A percentile compares a stretch with the other conserved stretches of the same genome.
Conservation (phyloP, 371 early-diverging fungal species). For the Mortierella sp. region DNA sequence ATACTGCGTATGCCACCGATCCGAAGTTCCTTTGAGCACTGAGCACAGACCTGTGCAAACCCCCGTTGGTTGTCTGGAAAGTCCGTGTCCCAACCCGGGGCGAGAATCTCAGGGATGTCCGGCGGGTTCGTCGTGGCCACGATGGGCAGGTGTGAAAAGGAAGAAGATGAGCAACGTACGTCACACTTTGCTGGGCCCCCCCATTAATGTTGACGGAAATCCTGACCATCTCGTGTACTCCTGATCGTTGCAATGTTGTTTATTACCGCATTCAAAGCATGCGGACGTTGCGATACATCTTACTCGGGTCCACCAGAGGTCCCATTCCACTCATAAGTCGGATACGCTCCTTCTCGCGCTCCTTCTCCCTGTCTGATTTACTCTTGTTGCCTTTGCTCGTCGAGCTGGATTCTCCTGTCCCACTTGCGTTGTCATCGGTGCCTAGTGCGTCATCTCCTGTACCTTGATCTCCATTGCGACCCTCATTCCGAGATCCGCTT, state of each 20-base stretch:
- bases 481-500: slow-evolving; percentile 1
- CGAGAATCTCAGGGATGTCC: background rate
- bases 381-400: slow-evolving; percentile 10
- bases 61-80: too few relatives aligned
- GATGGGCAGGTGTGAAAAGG: background rate
- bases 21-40: too few relatives aligned
- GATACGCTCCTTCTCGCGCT: slow-evolving; percentile 27
- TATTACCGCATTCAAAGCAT: too few relatives aligned
- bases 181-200: too few relatives aligned
- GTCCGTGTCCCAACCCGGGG: background rate
- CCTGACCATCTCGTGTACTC: too few relatives aligned
- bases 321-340: slow-evolving; percentile 34
- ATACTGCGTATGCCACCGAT: too few relatives aligned
- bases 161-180: too few relatives aligned
- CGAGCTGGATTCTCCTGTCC: too few relatives aligned
- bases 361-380: slow-evolving; percentile 22
- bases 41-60: too few relatives aligned
- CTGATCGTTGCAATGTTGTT: too few relatives aligned
- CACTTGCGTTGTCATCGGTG: background rate
- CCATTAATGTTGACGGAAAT: too few relatives aligned
- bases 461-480: slow-evolving; percentile 1
- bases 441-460: background rate
- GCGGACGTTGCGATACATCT: slow-evolving; percentile 52
- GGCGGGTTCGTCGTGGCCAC: background rate
- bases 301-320: slow-evolving; percentile 35